These are phyloP conservation scores for Piper longum DNA, from an alignment of 164 flowering plant species.

Conservation along the genomic window DNA sequence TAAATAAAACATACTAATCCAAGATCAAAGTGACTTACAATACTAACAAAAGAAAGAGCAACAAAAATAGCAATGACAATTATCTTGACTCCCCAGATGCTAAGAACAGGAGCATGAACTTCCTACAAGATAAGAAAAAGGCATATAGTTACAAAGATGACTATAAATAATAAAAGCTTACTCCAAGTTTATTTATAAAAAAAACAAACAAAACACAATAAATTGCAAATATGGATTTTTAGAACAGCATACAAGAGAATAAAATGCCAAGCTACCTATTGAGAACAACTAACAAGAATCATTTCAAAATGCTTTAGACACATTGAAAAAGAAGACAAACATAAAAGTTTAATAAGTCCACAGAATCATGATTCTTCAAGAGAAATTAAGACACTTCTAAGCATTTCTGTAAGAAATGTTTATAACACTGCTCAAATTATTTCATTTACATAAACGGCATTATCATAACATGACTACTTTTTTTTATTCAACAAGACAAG, in stretches of 20 bases:
- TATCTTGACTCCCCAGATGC: constrained; percentile 71
- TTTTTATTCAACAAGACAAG: too few species aligned
- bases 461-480: too few species aligned
- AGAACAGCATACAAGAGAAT: not conserved
- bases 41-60: constrained; percentile 73
- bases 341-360: too few species aligned
- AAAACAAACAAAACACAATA: not conserved
- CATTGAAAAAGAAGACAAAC: not conserved
- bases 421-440: too few species aligned
- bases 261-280: not conserved
- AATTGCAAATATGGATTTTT: not conserved
- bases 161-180: not conserved
- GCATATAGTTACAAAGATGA: not conserved
- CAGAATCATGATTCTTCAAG: too few species aligned
- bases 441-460: too few species aligned
- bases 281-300: not conserved
- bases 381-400: too few species aligned
- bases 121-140: constrained; percentile 36
- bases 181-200: too few species aligned
- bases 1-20: too few species aligned
- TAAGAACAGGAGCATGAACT: constrained; percentile 78
- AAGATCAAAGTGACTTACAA: constrained; percentile 41
- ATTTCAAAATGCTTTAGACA: not conserved
- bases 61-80: constrained; percentile 52
- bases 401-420: too few species aligned